phyloP scores from a whole-genome alignment of 768 basidiomycete genomes.

The Mycena olivaceomarginata region DNA sequence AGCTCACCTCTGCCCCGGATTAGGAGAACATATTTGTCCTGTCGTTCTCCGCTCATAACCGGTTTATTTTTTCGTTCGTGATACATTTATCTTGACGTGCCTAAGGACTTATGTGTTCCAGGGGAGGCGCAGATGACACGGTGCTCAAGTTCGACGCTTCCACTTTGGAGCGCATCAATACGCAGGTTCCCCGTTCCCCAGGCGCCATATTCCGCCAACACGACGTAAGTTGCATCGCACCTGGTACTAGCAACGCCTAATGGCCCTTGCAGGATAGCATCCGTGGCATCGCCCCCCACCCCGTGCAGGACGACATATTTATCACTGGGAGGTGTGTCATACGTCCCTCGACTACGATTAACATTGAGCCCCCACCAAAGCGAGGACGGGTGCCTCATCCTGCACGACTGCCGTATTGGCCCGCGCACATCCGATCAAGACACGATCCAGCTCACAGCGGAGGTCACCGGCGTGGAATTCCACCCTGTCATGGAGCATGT shows the following conservation, averaged over 20 bases:
- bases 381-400: constrained; percentile 81
- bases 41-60: constrained; percentile 81
- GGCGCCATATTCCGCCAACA: constrained; percentile 55
- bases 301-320: constrained; percentile 80
- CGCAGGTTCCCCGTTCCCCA: constrained; percentile 36
- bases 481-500: constrained; percentile 83
- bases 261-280: constrained; percentile 72
- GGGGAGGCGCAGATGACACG: constrained; percentile 73
- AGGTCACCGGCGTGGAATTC: constrained; percentile 79
- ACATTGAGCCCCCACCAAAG: constrained; percentile 56
- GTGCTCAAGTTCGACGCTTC: constrained; percentile 75
- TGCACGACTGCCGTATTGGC: constrained; percentile 74
- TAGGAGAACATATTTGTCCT: constrained; percentile 85
- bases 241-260: constrained; percentile 6
- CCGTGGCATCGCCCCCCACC: constrained; percentile 79
- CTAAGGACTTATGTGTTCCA: constrained; percentile 47
- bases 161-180: constrained; percentile 52
- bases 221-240: constrained; percentile 50
- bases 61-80: constrained; percentile 79
- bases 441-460: constrained; percentile 69
- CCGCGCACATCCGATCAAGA: constrained; percentile 64
- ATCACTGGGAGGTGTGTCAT: constrained; percentile 78
- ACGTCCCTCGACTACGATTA: constrained; percentile 26
- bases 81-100: constrained; percentile 22
- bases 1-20: constrained; percentile 21